Conservation (phyloP, 2,329 filamentous ascomycete species). For the Apiospora kogelbergensis region DNA sequence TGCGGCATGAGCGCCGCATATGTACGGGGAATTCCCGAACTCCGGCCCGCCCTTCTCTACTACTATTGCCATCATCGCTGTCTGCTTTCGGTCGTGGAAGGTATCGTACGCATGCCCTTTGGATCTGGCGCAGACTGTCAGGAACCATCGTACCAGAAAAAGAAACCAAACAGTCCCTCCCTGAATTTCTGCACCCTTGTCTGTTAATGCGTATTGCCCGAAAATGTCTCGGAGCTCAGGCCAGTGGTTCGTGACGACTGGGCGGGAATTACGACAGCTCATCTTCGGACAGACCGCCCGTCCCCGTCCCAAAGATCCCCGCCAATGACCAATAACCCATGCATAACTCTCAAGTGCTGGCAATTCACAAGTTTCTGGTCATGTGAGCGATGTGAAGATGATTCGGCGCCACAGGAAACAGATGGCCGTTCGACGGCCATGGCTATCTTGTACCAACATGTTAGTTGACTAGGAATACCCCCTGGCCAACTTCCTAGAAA, state of each 20-base stretch:
- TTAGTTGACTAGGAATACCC: background rate
- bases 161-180: background rate
- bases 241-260: conserved; percentile 14
- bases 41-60: background rate
- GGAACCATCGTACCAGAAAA: background rate
- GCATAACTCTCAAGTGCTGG: background rate
- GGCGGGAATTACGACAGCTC: conserved; percentile 3
- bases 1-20: background rate
- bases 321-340: background rate
- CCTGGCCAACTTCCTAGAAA: background rate
- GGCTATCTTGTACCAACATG: background rate
- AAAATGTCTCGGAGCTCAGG: conserved; percentile 14
- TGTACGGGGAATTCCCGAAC: background rate
- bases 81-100: background rate
- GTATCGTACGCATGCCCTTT: too few relatives aligned
- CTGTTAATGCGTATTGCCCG: background rate
- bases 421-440: background rate
- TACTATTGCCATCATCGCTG: background rate
- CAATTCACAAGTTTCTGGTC: background rate
- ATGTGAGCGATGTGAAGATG: background rate
- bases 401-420: background rate
- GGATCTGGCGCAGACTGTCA: too few relatives aligned
- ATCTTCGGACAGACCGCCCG: background rate
- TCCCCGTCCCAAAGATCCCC: background rate
- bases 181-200: background rate